Evolutionary conservation across 352 stramenopile species (phyloP).

Genomic region (Phytophthora chlamydospora): DNA sequence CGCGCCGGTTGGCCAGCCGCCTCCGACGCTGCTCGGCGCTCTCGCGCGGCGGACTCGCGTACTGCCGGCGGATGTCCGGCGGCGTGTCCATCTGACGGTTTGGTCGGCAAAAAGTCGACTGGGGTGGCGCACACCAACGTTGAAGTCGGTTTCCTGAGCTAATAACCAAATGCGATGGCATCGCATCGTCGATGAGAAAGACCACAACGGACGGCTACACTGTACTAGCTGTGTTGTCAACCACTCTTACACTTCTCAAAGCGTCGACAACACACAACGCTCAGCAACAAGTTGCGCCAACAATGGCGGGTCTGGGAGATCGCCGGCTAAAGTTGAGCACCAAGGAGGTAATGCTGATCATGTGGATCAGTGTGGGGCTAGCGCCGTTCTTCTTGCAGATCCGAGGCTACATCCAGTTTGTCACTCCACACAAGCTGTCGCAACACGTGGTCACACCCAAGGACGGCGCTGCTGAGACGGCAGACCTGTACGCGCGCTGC

Average conservation of each 20-base stretch:
- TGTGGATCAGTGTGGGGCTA: conserved; percentile 9
- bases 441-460: conserved; percentile 2
- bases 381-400: conserved; percentile 10
- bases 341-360: neutral
- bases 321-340: neutral
- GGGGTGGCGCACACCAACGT: too few species aligned
- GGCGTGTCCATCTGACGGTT: conserved; percentile 47
- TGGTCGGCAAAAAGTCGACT: too few species aligned
- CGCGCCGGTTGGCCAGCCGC: conserved; percentile 62
- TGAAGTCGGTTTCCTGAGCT: too few species aligned
- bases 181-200: too few species aligned
- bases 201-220: neutral
- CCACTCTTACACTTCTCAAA: too few species aligned
- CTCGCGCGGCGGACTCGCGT: conserved; percentile 48
- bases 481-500: conserved; percentile 7
- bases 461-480: neutral
- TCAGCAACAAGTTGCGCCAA: too few species aligned
- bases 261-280: too few species aligned
- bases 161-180: too few species aligned
- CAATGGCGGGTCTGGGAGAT: too few species aligned
- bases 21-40: conserved; percentile 51
- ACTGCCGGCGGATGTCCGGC: conserved; percentile 57
- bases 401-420: conserved; percentile 14
- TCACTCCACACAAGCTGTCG: conserved; percentile 27
- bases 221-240: too few species aligned